Conservation (phyloP, 2,329 filamentous ascomycete genomes). For the Claviceps spartinae region DNA sequence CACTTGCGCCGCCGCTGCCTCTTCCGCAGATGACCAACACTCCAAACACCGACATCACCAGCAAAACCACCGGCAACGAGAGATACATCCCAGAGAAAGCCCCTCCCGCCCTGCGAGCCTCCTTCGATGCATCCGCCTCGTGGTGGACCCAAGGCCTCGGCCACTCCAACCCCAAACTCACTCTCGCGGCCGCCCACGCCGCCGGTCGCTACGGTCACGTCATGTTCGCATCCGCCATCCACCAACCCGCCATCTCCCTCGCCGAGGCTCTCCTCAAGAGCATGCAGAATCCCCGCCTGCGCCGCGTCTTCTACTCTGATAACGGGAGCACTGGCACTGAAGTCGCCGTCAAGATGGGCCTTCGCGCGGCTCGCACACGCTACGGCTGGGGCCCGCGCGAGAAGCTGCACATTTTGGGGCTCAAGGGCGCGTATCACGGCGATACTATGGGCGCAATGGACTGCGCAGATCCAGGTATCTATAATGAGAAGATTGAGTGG, state of each 20-base stretch:
- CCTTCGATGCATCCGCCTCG: slow-evolving; percentile 73
- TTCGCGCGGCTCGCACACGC: slow-evolving; percentile 52
- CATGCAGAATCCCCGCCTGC: slow-evolving; percentile 49
- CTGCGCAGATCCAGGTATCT: slow-evolving; percentile 61
- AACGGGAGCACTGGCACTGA: slow-evolving; percentile 76
- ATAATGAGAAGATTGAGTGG: slow-evolving; percentile 77
- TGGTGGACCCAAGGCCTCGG: slow-evolving; percentile 90
- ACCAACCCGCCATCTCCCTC: slow-evolving; percentile 60
- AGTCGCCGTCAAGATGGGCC: slow-evolving; percentile 74
- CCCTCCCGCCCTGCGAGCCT: slow-evolving; percentile 27
- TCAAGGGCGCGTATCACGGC: slow-evolving; percentile 74
- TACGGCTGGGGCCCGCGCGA: slow-evolving; percentile 50
- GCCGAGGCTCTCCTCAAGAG: slow-evolving; percentile 49
- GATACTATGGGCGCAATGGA: slow-evolving; percentile 87
- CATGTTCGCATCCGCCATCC: slow-evolving; percentile 73
- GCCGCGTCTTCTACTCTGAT: slow-evolving; percentile 68
- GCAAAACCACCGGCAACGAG: neutral
- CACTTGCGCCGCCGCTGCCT: slow-evolving; percentile 14
- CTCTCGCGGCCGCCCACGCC: slow-evolving; percentile 65
- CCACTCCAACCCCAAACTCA: slow-evolving; percentile 58
- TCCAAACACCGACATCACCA: neutral
- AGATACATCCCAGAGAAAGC: no score
- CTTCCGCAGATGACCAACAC: neutral
- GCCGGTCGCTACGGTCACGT: slow-evolving; percentile 77
- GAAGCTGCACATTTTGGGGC: slow-evolving; percentile 54